Evolutionary conservation across 345 rosid species (phyloP).

Genomic region (Turritis glabra): DNA sequence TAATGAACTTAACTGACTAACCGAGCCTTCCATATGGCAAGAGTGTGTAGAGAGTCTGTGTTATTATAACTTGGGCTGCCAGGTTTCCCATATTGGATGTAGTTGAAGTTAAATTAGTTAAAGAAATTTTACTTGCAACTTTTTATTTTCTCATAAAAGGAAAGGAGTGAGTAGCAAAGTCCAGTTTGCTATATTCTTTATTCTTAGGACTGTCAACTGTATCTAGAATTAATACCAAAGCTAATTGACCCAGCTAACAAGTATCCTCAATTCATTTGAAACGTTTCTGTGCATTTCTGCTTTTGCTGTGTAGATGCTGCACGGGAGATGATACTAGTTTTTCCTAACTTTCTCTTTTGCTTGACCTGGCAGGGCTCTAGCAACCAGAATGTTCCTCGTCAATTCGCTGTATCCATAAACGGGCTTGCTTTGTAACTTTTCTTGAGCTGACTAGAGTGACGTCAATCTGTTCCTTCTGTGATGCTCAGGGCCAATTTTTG

Average conservation of each 20-base stretch:
- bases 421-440: background rate
- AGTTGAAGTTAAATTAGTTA: background rate
- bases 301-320: constrained; percentile 12
- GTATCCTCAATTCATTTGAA: background rate
- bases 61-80: background rate
- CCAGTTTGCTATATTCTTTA: background rate
- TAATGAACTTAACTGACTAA: background rate
- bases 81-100: constrained; percentile 11
- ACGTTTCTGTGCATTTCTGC: background rate
- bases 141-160: background rate
- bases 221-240: background rate
- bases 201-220: background rate
- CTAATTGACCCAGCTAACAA: background rate
- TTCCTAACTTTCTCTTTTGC: background rate
- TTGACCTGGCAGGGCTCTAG: constrained; percentile 39
- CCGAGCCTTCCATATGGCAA: constrained; percentile 14
- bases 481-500: background rate
- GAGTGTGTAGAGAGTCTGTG: background rate
- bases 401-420: background rate
- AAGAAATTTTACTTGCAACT: background rate
- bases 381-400: constrained; percentile 37
- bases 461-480: background rate
- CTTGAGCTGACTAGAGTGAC: constrained; percentile 8
- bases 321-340: background rate
- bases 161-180: constrained; percentile 8